phyloP scores from a whole-genome alignment of 2,329 filamentous ascomycete genomes.

The Pseudogymnoascus sp. region DNA sequence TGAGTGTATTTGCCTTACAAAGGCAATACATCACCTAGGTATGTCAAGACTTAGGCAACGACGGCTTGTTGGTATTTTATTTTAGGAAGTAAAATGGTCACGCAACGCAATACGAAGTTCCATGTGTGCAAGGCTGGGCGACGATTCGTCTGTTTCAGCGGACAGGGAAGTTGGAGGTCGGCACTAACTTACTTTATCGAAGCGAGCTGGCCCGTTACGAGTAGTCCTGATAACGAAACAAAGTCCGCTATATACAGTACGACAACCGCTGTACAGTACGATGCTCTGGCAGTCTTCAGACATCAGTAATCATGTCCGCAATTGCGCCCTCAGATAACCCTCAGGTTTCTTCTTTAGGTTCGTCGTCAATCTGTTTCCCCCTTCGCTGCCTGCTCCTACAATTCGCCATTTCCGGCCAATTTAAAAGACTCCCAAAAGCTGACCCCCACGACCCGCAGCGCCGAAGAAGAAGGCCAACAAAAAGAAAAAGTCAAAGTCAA shows the following conservation, averaged over 20 bases:
- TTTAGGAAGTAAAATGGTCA: not conserved
- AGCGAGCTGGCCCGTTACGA: not conserved
- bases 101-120: slow-evolving; percentile 1
- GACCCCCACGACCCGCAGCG: slow-evolving; percentile 28
- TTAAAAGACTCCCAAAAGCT: slow-evolving; percentile 15
- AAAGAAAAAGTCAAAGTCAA: slow-evolving; percentile 38
- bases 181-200: slow-evolving; percentile 7
- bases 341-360: slow-evolving; percentile 24
- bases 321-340: slow-evolving; percentile 24
- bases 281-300: slow-evolving; percentile 4
- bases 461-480: slow-evolving; percentile 51
- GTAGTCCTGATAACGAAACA: not conserved
- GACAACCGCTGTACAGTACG: not conserved
- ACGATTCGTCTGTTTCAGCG: not conserved
- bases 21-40: slow-evolving; percentile 21
- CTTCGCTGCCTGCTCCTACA: not conserved
- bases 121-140: slow-evolving; percentile 1
- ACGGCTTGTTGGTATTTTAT: not conserved
- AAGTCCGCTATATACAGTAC: not conserved
- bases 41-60: not conserved
- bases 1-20: slow-evolving; percentile 21
- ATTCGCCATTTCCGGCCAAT: not conserved
- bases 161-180: not conserved
- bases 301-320: slow-evolving; percentile 24
- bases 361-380: slow-evolving; percentile 11